Evolutionary conservation across 345 rosid genomes (phyloP).

Genomic region (Linum trigynum): DNA sequence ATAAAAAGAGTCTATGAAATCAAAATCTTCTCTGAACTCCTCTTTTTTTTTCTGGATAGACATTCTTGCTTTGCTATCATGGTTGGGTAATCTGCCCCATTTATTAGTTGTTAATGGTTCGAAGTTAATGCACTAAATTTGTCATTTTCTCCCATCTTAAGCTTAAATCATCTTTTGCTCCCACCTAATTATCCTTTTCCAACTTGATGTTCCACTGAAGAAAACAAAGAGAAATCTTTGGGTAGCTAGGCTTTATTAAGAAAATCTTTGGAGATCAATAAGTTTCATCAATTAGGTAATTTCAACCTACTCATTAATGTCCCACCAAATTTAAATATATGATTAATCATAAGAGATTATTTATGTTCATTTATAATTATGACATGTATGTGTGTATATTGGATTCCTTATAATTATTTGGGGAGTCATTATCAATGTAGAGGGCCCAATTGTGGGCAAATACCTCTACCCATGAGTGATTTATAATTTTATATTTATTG

Average conservation of each 20-base stretch:
- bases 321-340: neutral
- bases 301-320: neutral
- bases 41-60: neutral
- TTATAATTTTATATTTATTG: too few species aligned
- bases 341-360: too few species aligned
- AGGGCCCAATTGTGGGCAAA: neutral
- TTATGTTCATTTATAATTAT: too few species aligned
- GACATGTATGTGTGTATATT: neutral
- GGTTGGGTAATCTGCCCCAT: neutral
- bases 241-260: too few species aligned
- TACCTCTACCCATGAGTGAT: neutral
- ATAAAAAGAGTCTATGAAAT: too few species aligned
- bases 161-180: too few species aligned
- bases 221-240: neutral
- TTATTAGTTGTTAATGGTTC: neutral
- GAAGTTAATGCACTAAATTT: neutral
- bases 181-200: neutral
- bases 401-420: neutral
- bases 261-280: neutral
- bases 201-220: neutral
- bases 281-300: neutral
- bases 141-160: neutral
- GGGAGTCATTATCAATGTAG: neutral
- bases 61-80: neutral
- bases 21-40: neutral